These are phyloP conservation scores for Helenozyma rhizophorensis DNA, from an alignment of 805 yeast genomes.

Conservation along the genomic window DNA sequence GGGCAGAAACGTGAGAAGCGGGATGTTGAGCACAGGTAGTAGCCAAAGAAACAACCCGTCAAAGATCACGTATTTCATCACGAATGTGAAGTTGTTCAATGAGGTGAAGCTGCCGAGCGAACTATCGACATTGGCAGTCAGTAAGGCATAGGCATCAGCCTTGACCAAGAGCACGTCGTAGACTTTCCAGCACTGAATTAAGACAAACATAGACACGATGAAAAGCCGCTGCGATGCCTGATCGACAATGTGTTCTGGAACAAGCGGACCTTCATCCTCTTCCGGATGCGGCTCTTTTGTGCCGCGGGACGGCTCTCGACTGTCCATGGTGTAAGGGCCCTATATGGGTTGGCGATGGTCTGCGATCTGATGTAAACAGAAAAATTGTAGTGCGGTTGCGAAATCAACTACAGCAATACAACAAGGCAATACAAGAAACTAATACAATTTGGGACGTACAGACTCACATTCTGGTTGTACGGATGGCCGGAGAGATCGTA, in stretches of 20 bases:
- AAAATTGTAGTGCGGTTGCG: too few relatives aligned
- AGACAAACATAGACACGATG: conserved; percentile 57
- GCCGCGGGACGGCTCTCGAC: too few relatives aligned
- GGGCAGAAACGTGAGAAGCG: conserved; percentile 65
- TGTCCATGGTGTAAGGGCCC: too few relatives aligned
- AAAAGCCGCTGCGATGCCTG: conserved; percentile 73
- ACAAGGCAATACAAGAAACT: too few relatives aligned
- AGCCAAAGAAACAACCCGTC: conserved; percentile 70
- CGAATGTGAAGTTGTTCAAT: conserved; percentile 52
- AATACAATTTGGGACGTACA: too few relatives aligned
- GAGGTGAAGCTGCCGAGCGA: conserved; percentile 20
- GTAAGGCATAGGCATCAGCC: conserved; percentile 25
- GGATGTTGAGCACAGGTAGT: conserved; percentile 73
- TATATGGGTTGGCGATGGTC: too few relatives aligned
- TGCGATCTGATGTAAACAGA: too few relatives aligned
- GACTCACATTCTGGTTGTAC: too few relatives aligned
- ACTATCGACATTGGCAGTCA: neutral
- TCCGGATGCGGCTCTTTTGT: too few relatives aligned
- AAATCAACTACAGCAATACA: too few relatives aligned
- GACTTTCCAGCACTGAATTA: conserved; percentile 83
- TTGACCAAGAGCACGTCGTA: conserved; percentile 65
- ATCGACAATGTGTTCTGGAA: conserved; percentile 66
- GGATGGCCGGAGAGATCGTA: too few relatives aligned
- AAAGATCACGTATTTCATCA: conserved; percentile 64
- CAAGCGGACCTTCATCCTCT: conserved; percentile 24